These are phyloP conservation scores for Eutrema yunnanense DNA, from an alignment of 345 rosid genomes.

Conservation along the genomic window DNA sequence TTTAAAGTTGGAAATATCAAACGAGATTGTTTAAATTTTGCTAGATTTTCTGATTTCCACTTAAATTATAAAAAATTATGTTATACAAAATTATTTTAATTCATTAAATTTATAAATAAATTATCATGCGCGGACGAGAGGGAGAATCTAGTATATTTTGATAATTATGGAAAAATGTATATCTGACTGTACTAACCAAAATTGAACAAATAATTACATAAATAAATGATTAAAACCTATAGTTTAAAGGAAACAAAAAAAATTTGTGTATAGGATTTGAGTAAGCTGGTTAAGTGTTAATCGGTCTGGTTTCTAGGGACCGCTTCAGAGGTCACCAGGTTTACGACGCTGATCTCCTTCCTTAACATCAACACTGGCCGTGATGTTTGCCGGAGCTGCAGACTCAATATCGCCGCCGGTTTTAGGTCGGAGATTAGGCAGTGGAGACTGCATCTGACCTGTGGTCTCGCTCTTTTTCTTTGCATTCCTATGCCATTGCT, in stretches of 20 bases:
- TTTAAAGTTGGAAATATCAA: too few species aligned
- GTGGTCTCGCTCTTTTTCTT: conserved; percentile 42
- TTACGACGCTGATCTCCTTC: conserved; percentile 17
- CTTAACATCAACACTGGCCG: conserved; percentile 42
- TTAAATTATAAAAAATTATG: too few species aligned
- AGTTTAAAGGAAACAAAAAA: not conserved
- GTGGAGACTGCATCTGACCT: not conserved
- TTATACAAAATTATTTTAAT: too few species aligned
- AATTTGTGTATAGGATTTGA: not conserved
- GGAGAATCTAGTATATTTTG: too few species aligned
- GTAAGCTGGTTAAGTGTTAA: not conserved
- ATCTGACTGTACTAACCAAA: too few species aligned
- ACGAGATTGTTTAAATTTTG: too few species aligned
- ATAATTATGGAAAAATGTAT: too few species aligned
- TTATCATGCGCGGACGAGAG: too few species aligned
- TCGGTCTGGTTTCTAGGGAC: conserved; percentile 3
- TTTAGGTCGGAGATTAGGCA: conserved; percentile 10
- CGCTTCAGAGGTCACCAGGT: conserved; percentile 27
- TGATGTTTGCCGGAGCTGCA: conserved; percentile 39
- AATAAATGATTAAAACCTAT: conserved; percentile 6
- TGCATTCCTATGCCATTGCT: conserved; percentile 76
- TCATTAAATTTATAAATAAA: too few species aligned
- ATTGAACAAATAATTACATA: conserved; percentile 4
- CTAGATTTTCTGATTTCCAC: too few species aligned
- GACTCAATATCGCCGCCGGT: conserved; percentile 25